phyloP scores from a whole-genome alignment of 2,329 filamentous ascomycete species.

The Aspergillus niger region DNA sequence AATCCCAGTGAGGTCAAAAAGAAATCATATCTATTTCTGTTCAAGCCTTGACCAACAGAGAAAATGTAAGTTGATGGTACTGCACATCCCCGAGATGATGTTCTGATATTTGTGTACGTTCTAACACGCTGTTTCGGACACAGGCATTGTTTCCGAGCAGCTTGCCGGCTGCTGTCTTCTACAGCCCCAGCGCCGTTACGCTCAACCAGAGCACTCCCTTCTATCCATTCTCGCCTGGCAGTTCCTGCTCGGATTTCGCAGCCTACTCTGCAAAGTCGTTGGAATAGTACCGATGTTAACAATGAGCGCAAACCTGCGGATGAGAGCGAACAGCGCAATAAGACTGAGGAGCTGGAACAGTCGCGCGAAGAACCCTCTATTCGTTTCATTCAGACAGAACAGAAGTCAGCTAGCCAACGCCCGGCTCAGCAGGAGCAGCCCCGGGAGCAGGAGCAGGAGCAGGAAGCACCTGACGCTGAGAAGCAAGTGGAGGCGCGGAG shows the following conservation, averaged over 20 bases:
- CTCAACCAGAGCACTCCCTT: conserved; percentile 44
- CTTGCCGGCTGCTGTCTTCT: conserved; percentile 56
- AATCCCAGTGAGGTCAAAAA: background rate
- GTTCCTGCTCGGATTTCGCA: conserved; percentile 44
- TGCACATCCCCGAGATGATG: background rate
- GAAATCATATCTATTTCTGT: background rate
- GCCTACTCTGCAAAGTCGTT: conserved; percentile 45
- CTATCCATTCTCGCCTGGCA: conserved; percentile 31
- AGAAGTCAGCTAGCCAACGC: no score
- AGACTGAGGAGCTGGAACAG: background rate
- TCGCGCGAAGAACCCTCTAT: background rate
- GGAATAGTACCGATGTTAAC: conserved; percentile 16
- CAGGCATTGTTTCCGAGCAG: conserved; percentile 62
- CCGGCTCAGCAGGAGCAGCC: no score
- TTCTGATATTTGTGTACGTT: background rate
- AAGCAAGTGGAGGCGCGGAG: no score
- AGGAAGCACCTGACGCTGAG: no score
- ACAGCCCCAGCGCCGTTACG: conserved; percentile 48
- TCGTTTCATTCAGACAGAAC: background rate
- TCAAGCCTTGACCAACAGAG: background rate
- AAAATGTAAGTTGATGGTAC: conserved; percentile 2
- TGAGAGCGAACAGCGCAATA: background rate
- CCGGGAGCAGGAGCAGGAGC: no score
- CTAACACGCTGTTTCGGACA: background rate
- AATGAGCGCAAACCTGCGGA: background rate